These are phyloP conservation scores for Termitomyces eurrhizus DNA, from an alignment of 768 basidiomycete genomes.

Conservation along the genomic window DNA sequence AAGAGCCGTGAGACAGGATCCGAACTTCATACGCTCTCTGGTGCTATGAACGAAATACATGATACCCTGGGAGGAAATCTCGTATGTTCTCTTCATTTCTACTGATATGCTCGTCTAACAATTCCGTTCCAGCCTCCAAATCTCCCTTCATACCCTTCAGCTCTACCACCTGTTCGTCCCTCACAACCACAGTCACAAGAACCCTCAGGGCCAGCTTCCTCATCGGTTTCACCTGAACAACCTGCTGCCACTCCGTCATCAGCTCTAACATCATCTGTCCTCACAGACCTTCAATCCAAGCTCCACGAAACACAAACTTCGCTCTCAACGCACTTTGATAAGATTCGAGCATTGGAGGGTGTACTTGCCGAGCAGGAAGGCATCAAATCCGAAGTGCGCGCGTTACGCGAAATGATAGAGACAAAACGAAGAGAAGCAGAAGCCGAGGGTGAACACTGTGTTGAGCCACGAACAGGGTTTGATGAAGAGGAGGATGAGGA, in stretches of 20 bases:
- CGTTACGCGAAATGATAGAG: slow-evolving; percentile 70
- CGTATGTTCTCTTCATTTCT: slow-evolving; percentile 40
- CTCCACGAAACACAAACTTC: slow-evolving; percentile 80
- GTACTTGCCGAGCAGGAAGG: slow-evolving; percentile 82
- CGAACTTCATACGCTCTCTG: slow-evolving; percentile 74
- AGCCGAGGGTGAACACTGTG: slow-evolving; percentile 14
- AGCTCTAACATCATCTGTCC: slow-evolving; percentile 23
- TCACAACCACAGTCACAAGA: slow-evolving; percentile 22
- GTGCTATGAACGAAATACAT: slow-evolving; percentile 85
- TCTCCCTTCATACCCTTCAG: slow-evolving; percentile 58
- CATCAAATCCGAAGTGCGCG: slow-evolving; percentile 73
- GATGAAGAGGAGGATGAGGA: slow-evolving; percentile 30
- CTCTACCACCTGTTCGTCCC: slow-evolving; percentile 60
- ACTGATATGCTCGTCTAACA: background rate
- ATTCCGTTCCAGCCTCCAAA: slow-evolving; percentile 45
- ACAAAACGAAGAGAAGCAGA: slow-evolving; percentile 48
- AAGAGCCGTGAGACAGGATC: slow-evolving; percentile 92
- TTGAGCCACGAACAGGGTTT: slow-evolving; percentile 26
- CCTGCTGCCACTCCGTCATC: slow-evolving; percentile 18
- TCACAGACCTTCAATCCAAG: slow-evolving; percentile 73
- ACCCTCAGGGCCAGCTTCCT: slow-evolving; percentile 17
- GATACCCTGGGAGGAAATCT: slow-evolving; percentile 84
- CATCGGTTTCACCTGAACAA: slow-evolving; percentile 18
- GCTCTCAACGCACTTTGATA: slow-evolving; percentile 75
- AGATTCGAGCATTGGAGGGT: slow-evolving; percentile 75